Conservation (phyloP, 2,329 filamentous ascomycete species). For the Parastagonospora nodorum region DNA sequence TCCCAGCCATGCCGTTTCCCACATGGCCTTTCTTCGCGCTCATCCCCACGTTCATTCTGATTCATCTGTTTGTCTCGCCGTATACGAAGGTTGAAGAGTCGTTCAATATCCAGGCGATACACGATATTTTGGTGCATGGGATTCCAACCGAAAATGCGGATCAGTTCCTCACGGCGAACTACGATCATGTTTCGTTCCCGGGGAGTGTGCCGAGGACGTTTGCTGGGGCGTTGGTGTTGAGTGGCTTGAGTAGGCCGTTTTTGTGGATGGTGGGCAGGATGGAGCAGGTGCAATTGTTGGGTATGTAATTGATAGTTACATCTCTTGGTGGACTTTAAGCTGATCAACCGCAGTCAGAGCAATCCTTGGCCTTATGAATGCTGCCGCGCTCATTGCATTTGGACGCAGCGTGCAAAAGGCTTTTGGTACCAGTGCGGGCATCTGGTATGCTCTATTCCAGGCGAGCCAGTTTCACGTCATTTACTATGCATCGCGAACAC, state of each 20-base stretch:
- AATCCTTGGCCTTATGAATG: conserved; percentile 79
- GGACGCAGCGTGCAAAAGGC: conserved; percentile 65
- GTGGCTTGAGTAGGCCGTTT: conserved; percentile 72
- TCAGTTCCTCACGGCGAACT: conserved; percentile 64
- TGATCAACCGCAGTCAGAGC: conserved; percentile 62
- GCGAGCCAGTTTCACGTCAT: conserved; percentile 88
- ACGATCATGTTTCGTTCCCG: conserved; percentile 90
- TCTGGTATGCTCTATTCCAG: conserved; percentile 82
- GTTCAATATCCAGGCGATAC: conserved; percentile 92
- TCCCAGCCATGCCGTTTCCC: conserved; percentile 24
- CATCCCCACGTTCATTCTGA: conserved; percentile 47
- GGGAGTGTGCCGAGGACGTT: conserved; percentile 93
- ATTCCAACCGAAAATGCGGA: conserved; percentile 65
- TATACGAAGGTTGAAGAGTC: conserved; percentile 99
- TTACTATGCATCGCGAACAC: conserved; percentile 87
- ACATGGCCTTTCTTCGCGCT: conserved; percentile 37
- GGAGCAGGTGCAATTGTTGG: conserved; percentile 62
- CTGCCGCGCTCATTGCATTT: conserved; percentile 69
- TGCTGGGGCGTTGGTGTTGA: conserved; percentile 76
- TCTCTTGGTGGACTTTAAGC: not conserved
- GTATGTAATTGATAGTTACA: conserved; percentile 44
- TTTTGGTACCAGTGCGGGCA: conserved; percentile 70
- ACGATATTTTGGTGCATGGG: conserved; percentile 85
- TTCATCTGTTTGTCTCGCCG: conserved; percentile 76
- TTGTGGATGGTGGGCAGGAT: conserved; percentile 61